A percentile compares a stretch with the other conserved stretches of the same genome.
phyloP scores from a whole-genome alignment of 2,329 filamentous ascomycete genomes.

The Chaetomiaceae sp. region DNA sequence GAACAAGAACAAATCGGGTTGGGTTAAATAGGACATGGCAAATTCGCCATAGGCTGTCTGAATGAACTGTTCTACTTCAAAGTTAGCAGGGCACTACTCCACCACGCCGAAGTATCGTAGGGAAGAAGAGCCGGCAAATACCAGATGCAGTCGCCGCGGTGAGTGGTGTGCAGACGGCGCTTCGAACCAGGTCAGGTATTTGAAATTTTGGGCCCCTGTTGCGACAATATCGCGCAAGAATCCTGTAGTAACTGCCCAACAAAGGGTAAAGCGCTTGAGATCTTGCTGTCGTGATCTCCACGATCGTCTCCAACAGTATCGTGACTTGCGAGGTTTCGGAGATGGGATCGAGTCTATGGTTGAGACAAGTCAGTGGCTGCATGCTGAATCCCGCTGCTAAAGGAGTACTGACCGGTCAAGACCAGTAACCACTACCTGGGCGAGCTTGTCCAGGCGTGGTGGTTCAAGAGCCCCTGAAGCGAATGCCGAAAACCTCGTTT shows the following conservation, averaged over 20 bases:
- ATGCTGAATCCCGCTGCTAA: too few relatives aligned
- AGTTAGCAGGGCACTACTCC: constrained; percentile 3
- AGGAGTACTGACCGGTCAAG: constrained; percentile 26
- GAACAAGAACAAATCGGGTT: constrained; percentile 34
- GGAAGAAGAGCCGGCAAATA: constrained; percentile 6
- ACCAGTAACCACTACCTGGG: constrained; percentile 32
- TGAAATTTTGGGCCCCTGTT: constrained; percentile 16
- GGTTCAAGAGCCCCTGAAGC: constrained; percentile 26
- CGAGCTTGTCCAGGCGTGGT: constrained; percentile 32
- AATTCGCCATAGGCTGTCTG: constrained; percentile 32
- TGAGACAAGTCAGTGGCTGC: background rate
- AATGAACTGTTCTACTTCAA: constrained; percentile 12
- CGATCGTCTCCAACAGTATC: constrained; percentile 33
- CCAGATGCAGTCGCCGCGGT: constrained; percentile 9
- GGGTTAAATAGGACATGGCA: constrained; percentile 35
- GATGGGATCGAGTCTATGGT: constrained; percentile 10
- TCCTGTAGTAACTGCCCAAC: constrained; percentile 35
- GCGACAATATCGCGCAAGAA: constrained; percentile 34
- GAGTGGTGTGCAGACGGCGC: constrained; percentile 30
- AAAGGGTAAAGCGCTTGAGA: constrained; percentile 27
- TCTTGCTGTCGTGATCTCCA: constrained; percentile 27
- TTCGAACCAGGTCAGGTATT: constrained; percentile 23
- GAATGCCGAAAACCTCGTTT: constrained; percentile 32
- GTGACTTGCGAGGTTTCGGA: constrained; percentile 22
- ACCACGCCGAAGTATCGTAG: too few relatives aligned